Conservation (phyloP, 2,329 filamentous ascomycete species). For the Penicillium sp. region DNA sequence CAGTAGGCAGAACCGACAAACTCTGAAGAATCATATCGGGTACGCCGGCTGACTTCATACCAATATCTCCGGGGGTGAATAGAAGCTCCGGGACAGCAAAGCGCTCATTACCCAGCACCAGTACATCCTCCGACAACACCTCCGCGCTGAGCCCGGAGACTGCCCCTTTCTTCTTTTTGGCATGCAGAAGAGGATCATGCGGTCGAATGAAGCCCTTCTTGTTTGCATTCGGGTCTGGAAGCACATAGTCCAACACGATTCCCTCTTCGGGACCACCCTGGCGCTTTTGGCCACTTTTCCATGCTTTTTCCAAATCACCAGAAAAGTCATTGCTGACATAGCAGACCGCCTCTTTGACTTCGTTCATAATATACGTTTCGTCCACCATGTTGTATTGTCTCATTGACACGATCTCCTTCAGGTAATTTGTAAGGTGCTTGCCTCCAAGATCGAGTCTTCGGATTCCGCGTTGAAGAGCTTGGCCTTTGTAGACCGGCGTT, state of each 20-base stretch:
- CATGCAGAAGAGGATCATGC: conserved; percentile 67
- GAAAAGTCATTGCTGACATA: conserved; percentile 78
- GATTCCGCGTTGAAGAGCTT: conserved; percentile 74
- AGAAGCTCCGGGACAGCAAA: conserved; percentile 87
- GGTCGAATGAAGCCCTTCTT: conserved; percentile 70
- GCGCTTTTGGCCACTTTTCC: conserved; percentile 66
- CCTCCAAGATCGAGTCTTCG: conserved; percentile 87
- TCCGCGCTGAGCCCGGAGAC: conserved; percentile 46
- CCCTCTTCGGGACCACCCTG: conserved; percentile 27
- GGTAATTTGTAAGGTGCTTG: conserved; percentile 87
- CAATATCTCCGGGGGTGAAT: conserved; percentile 82
- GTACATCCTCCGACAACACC: conserved; percentile 66
- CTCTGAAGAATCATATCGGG: conserved; percentile 80
- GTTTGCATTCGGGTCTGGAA: conserved; percentile 71
- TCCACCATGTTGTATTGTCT: conserved; percentile 95
- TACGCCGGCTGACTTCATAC: conserved; percentile 77
- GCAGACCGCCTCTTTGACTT: conserved; percentile 89
- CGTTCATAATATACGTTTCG: conserved; percentile 88
- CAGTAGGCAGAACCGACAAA: conserved; percentile 70
- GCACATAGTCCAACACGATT: conserved; percentile 84
- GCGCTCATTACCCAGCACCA: conserved; percentile 87
- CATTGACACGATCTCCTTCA: conserved; percentile 83
- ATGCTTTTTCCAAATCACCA: conserved; percentile 73
- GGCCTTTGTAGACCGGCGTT: conserved; percentile 78
- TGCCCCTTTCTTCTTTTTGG: conserved; percentile 48